These are phyloP conservation scores for Euphorbia lathyris DNA, from an alignment of 345 rosid species.

Conservation along the genomic window DNA sequence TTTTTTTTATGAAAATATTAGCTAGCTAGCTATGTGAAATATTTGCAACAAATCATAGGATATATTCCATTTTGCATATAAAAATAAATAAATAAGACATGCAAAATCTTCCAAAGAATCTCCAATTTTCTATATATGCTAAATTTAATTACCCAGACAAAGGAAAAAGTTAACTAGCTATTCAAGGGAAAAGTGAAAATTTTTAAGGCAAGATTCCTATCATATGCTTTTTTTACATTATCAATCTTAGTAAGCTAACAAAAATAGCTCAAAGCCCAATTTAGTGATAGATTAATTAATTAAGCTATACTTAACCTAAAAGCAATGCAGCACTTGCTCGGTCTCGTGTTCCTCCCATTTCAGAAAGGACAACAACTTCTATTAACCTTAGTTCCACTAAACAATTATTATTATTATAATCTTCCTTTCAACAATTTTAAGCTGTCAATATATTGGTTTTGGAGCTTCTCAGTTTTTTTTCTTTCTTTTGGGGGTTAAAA, in stretches of 20 bases:
- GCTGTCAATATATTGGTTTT: slow-evolving; percentile 23
- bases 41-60: slow-evolving; percentile 6
- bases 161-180: neutral
- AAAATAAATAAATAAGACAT: too few species aligned
- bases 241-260: slow-evolving; percentile 5
- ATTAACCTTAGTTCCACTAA: slow-evolving; percentile 14
- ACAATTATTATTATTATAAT: slow-evolving; percentile 21
- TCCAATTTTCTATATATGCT: neutral
- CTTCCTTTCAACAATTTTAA: slow-evolving; percentile 14
- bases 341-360: slow-evolving; percentile 50
- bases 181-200: slow-evolving; percentile 5
- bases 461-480: slow-evolving; percentile 21
- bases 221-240: neutral
- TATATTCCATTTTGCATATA: neutral
- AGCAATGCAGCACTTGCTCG: slow-evolving; percentile 42
- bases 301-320: slow-evolving; percentile 14
- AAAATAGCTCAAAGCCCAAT: slow-evolving; percentile 39
- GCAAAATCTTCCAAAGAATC: too few species aligned
- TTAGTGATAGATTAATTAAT: slow-evolving; percentile 20
- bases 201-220: slow-evolving; percentile 28
- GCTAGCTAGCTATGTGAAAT: neutral
- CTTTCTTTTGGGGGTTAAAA: too few species aligned
- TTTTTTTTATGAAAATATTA: neutral
- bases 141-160: neutral
- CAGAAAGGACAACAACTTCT: slow-evolving; percentile 26